These are phyloP conservation scores for Micromonas pusilla DNA, from an alignment of 139 green algal species.

Conservation along the genomic window DNA sequence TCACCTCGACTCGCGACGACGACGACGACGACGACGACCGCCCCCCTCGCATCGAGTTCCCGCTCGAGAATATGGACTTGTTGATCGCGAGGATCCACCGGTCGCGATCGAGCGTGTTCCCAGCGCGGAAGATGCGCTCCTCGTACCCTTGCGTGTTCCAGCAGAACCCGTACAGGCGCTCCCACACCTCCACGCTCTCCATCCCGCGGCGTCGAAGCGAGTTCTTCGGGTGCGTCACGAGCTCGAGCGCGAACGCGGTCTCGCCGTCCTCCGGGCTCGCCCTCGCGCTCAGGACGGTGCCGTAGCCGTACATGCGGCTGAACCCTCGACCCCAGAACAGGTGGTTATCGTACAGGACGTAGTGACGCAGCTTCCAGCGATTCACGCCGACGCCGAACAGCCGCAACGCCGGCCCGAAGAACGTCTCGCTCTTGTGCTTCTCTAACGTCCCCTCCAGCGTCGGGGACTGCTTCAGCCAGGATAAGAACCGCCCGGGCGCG, in stretches of 20 bases:
- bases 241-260: conserved; percentile 7
- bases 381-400: background rate
- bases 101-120: background rate
- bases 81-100: background rate
- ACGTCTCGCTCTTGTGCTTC: background rate
- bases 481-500: background rate
- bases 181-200: background rate
- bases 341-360: conserved; percentile 20
- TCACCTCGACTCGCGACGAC: too few relatives aligned
- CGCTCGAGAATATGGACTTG: too few relatives aligned
- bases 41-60: background rate
- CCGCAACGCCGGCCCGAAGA: background rate
- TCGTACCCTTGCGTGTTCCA: background rate
- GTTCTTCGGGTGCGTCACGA: conserved; percentile 6
- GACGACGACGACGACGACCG: too few relatives aligned
- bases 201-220: background rate
- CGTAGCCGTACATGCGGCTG: conserved; percentile 15
- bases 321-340: conserved; percentile 20
- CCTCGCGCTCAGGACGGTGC: conserved; percentile 9
- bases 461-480: background rate
- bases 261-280: background rate
- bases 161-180: background rate
- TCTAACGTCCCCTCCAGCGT: conserved; percentile 17
- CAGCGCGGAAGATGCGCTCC: background rate
- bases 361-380: conserved; percentile 8